Evolutionary conservation across 2,329 filamentous ascomycete genomes (phyloP).

Genomic region (Cercospora berteroae): DNA sequence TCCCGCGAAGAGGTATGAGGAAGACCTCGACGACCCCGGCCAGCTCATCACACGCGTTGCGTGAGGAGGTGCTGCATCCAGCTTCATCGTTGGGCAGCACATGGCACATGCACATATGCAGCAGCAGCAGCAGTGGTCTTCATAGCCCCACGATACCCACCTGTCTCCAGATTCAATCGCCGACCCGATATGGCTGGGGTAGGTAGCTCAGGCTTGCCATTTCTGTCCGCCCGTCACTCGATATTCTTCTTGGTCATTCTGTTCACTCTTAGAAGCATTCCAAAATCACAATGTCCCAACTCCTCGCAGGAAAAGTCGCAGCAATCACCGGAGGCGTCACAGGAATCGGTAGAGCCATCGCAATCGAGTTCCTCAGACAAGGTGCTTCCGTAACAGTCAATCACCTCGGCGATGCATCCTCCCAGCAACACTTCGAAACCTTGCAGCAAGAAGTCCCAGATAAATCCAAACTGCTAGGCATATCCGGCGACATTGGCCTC

Average conservation of each 20-base stretch:
- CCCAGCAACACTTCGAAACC: constrained; percentile 45
- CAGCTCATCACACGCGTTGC: neutral
- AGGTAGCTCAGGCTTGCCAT: neutral
- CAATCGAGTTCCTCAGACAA: constrained; percentile 72
- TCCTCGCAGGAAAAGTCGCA: constrained; percentile 69
- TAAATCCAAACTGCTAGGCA: constrained; percentile 55
- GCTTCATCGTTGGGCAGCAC: neutral
- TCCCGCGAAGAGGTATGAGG: neutral
- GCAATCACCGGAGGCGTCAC: constrained; percentile 84
- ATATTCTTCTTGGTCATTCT: neutral
- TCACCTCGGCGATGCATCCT: constrained; percentile 62
- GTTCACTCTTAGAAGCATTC: neutral
- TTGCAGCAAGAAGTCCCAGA: constrained; percentile 45
- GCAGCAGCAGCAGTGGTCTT: neutral
- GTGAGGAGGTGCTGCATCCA: neutral
- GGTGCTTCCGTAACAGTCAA: constrained; percentile 78
- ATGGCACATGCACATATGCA: neutral
- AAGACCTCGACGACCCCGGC: neutral
- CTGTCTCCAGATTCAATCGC: neutral
- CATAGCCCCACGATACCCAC: neutral
- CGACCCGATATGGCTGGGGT: neutral
- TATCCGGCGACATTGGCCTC: constrained; percentile 73
- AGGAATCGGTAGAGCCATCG: constrained; percentile 82
- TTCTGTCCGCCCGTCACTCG: neutral
- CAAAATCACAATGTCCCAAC: neutral